Evolutionary conservation across 257 asterid genomes (phyloP), one percentile per base, ranked within the genome.

Genomic region (Rehmannia glutinosa): DNA sequence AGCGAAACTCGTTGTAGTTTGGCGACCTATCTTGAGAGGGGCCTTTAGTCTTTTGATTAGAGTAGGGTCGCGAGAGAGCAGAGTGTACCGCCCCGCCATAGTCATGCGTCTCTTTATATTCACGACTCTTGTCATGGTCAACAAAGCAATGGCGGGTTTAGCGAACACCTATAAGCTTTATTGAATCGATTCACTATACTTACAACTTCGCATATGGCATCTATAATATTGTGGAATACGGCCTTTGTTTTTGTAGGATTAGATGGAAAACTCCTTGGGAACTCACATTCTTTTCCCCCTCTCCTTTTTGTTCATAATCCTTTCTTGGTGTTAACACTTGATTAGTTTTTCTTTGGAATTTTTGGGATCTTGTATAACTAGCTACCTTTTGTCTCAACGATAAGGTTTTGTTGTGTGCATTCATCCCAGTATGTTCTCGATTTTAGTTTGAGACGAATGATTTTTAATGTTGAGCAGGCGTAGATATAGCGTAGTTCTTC

Each of bases 401-500:
- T 58, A 19, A 12, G 9, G n/a, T n/a, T n/a, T n/a, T n/a, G n/a
- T n/a, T 19, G 17, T 47, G 39, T 39, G 33, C 19, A 13, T 7
- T 57, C 25, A 35, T 53, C n/a, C 21, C 32, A 13, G 16, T 66
- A 55, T 28, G 15, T 46, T 72, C 8, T 55, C 28, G 2, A 15
- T 68, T 59, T 64, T 62, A 55, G 41, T 36, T 64, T 50, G 28
- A 27, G 55, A 56, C 66, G 62, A 33, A 71, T 49, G 17, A 19
- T 16, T 62, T 71, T 60, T 47, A 19, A 63, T 62, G 49, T 69
- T 77, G 66, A 64, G 69, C 87, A 93, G 99, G 83, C 83, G 90
- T 67, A 53, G 89, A 27, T 93, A 83, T 74, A 86, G 99, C 38
- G 92, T 80, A 55, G 92, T 85, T 68, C 96, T 93, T 72, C 99